Conservation (phyloP, 2,329 filamentous ascomycete genomes). For the Cephalotrichum gorgonifer region DNA sequence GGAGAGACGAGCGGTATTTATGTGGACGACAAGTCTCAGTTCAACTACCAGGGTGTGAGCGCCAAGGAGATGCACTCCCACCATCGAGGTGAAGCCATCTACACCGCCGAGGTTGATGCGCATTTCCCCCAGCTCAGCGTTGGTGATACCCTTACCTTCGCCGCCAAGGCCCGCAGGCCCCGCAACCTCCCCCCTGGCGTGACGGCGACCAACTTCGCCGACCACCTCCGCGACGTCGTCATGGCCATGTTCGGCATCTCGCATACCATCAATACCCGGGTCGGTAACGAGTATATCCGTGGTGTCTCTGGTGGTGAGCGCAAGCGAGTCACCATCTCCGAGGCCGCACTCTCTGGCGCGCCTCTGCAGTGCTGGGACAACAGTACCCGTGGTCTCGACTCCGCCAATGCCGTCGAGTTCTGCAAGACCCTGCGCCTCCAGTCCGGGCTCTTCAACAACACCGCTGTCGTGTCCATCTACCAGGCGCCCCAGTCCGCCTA, state of each 20-base stretch:
- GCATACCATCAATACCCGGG: conserved; percentile 61
- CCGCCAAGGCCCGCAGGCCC: conserved; percentile 59
- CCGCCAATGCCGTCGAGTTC: conserved; percentile 67
- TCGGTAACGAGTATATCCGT: conserved; percentile 66
- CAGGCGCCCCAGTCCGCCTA: conserved; percentile 57
- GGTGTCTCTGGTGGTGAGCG: conserved; percentile 67
- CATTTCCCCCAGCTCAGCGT: conserved; percentile 71
- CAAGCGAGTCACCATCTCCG: conserved; percentile 55
- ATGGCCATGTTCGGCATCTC: conserved; percentile 69
- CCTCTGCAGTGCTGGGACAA: conserved; percentile 62
- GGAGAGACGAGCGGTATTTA: conserved; percentile 75
- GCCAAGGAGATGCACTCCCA: conserved; percentile 65
- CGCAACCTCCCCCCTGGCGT: conserved; percentile 50
- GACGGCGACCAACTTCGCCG: conserved; percentile 40
- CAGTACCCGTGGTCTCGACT: conserved; percentile 63
- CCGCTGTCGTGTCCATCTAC: conserved; percentile 64
- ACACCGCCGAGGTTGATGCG: conserved; percentile 75
- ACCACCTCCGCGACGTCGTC: conserved; percentile 58
- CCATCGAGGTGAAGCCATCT: conserved; percentile 79
- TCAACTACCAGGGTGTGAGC: conserved; percentile 73
- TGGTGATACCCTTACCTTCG: conserved; percentile 70
- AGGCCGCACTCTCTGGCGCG: conserved; percentile 47
- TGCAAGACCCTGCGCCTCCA: conserved; percentile 59
- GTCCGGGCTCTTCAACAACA: conserved; percentile 55
- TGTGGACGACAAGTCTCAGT: conserved; percentile 57